Evolutionary conservation across 371 early-diverging fungal genomes (phyloP).

Genomic region (Nosema muscidifuracis): DNA sequence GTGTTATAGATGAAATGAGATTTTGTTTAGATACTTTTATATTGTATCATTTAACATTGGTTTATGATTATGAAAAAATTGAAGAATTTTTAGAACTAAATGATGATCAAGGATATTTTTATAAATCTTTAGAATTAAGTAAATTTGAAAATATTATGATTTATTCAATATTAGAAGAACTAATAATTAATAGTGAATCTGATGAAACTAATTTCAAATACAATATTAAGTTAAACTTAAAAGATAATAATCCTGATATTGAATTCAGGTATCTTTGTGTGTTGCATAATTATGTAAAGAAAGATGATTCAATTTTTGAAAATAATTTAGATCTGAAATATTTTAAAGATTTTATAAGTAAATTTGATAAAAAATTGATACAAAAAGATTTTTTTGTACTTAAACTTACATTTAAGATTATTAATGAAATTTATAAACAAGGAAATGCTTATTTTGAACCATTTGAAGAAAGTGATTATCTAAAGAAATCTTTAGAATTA

Average conservation of each 20-base stretch:
- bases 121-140: too few relatives aligned
- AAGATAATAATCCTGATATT: conserved; percentile 4
- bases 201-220: too few relatives aligned
- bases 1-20: too few relatives aligned
- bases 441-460: not conserved
- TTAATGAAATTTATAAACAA: not conserved
- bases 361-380: not conserved
- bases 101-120: too few relatives aligned
- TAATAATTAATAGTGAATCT: too few relatives aligned
- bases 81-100: too few relatives aligned
- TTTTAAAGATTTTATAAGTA: not conserved
- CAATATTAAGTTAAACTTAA: too few relatives aligned
- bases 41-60: too few relatives aligned
- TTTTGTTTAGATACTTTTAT: too few relatives aligned
- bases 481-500: not conserved
- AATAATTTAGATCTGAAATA: not conserved
- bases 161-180: too few relatives aligned
- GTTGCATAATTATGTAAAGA: not conserved
- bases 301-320: not conserved
- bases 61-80: too few relatives aligned
- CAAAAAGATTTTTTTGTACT: not conserved
- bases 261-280: not conserved
- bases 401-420: not conserved
- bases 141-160: too few relatives aligned
- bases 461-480: conserved; percentile 8